Conservation (phyloP, 1,284 basidiomycete species). For the Psilocybe mexicana region DNA sequence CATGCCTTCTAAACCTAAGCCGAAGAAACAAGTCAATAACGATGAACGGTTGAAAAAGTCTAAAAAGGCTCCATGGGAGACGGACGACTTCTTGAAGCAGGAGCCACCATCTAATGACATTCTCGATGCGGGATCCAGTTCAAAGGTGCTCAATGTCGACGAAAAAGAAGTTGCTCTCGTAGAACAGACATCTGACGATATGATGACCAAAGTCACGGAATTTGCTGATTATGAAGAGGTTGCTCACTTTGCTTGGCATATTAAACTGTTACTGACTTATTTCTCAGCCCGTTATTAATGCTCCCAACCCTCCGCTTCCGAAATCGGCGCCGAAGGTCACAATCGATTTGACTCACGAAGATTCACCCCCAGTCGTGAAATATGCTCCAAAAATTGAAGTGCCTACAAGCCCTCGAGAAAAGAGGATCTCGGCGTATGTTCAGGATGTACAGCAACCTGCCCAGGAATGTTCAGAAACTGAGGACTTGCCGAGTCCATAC, state of each 20-base stretch:
- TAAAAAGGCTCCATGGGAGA: slow-evolving; percentile 26
- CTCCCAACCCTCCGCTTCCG: background rate
- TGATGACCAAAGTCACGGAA: too few relatives aligned
- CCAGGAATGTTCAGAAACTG: too few relatives aligned
- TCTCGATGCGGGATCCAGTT: background rate
- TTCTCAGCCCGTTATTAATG: background rate
- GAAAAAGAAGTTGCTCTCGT: background rate
- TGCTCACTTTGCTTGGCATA: too few relatives aligned
- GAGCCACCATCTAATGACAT: slow-evolving; percentile 5
- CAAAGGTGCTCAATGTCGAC: background rate
- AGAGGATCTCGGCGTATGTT: too few relatives aligned
- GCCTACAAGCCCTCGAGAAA: too few relatives aligned
- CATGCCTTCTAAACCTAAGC: too few relatives aligned
- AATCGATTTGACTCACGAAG: slow-evolving; percentile 27
- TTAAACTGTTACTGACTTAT: background rate
- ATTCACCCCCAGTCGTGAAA: background rate
- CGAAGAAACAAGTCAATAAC: background rate
- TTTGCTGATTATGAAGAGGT: too few relatives aligned
- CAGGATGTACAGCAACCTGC: too few relatives aligned
- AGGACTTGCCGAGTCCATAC: too few relatives aligned
- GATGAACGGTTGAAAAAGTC: slow-evolving; percentile 8
- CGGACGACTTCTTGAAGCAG: slow-evolving; percentile 13
- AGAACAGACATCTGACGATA: background rate
- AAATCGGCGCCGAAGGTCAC: slow-evolving; percentile 16
- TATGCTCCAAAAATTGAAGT: too few relatives aligned